Evolutionary conservation across 495 filamentous ascomycete species (phyloP), one percentile per base, ranked within the genome.

Genomic region (Podospora didyma): DNA sequence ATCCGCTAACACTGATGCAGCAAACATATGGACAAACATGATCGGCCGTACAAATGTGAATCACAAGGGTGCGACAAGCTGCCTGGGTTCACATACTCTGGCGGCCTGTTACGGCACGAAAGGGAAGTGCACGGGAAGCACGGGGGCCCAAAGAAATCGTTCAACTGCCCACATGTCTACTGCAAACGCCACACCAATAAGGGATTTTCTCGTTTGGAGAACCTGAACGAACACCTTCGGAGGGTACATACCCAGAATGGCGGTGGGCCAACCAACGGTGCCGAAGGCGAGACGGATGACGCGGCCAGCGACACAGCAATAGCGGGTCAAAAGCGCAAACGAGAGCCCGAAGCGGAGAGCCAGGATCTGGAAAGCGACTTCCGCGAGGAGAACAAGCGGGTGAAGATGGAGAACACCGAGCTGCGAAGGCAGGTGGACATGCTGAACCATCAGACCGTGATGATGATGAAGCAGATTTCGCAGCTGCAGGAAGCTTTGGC

Each of bases 21-120:
- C 56, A 93, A 96, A 74, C 92, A 97, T 69, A 95, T 95, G 90
- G 92, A 97, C 75, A 97, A 96, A 72, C 92, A 97, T 66, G 89
- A 93, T 53, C 79, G 92, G 17, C 92, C 92, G 0, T 96, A 96
- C 73, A 87, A 89, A 56, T 97, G 92, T 69, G 71, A 71, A 22
- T 82, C 88, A 23, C 77, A 79, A 16, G 84, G 83, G 19, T 97
- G 92, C 68, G 89, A 91, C 59, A 96, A 96, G 60, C 81, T 96
- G 0, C 87, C 88, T 59, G 92, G 92, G 19, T 96, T 97, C 73
- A 96, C 92, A 14, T 97, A 96, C 69, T 89, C 87, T 0, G 92
- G 92, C 20, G 92, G 92, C 10, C 82, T 97, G 2, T 71, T 92
- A 9, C 82, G 92, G 3, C 92, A 97, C 74, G 86, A 95, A 68